Evolutionary conservation across 495 filamentous ascomycete species (phyloP).

Genomic region (Talaromyces thailandensis): DNA sequence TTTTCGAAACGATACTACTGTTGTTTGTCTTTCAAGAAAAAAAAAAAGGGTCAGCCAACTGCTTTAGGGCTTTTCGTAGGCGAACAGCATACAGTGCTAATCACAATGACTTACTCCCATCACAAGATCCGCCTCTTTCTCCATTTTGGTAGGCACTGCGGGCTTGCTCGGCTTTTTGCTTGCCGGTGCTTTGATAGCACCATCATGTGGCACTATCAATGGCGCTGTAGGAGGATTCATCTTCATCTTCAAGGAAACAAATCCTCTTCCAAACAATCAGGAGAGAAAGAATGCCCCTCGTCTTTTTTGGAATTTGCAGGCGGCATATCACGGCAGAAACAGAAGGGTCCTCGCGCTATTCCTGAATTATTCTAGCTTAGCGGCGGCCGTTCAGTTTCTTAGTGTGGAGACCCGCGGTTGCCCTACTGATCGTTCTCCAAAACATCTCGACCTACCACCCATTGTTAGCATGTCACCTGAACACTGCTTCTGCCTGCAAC

Average conservation of each 20-base stretch:
- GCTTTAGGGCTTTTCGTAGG: not conserved
- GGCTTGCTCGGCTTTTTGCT: not conserved
- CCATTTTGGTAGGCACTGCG: constrained; percentile 19
- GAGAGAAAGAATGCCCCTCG: not conserved
- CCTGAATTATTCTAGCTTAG: not conserved
- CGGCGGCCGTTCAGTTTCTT: not conserved
- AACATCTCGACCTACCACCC: not conserved
- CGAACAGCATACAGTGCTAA: not conserved
- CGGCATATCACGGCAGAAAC: not conserved
- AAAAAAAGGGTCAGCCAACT: constrained; percentile 2
- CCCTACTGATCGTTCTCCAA: not conserved
- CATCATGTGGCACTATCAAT: not conserved
- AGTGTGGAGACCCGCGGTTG: not conserved
- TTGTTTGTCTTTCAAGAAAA: constrained; percentile 62
- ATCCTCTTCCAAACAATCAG: not conserved
- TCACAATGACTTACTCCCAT: constrained; percentile 49
- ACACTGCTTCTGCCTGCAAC: not conserved
- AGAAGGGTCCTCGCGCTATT: not conserved
- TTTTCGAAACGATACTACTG: constrained; percentile 83
- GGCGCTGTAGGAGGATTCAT: not conserved
- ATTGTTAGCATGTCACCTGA: constrained; percentile 1
- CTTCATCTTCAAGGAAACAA: too few species aligned
- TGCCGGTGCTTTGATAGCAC: not conserved
- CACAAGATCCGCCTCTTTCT: constrained; percentile 53
- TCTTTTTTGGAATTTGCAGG: constrained; percentile 1